Percentiles rank a stretch among this genome's conserved stretches.
Evolutionary conservation across 1,284 basidiomycete genomes (phyloP).

Genomic region (Pascua guehoae): DNA sequence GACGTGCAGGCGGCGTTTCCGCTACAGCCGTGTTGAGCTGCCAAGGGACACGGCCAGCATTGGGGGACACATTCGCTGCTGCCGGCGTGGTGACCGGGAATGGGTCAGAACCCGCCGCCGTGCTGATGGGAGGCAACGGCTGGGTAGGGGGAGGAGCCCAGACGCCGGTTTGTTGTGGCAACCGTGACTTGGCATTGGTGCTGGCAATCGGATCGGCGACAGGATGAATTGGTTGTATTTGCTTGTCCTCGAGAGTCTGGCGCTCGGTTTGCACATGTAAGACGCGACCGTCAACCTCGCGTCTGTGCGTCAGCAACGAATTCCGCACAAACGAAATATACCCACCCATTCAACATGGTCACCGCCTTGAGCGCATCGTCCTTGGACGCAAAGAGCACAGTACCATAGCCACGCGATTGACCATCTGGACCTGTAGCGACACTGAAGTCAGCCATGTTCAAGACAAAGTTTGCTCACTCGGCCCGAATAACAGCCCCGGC

Average conservation of each 20-base stretch:
- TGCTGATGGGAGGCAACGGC: no score
- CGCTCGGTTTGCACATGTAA: conserved; percentile 45
- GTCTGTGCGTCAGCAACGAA: conserved; percentile 13
- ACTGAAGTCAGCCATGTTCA: conserved; percentile 18
- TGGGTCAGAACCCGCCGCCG: no score
- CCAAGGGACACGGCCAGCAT: conserved; percentile 22
- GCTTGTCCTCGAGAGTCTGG: conserved; percentile 23
- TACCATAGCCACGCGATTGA: conserved; percentile 80
- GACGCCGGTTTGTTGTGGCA: no score
- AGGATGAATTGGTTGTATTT: conserved; percentile 18
- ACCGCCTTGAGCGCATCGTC: conserved; percentile 82
- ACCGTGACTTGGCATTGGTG: no score
- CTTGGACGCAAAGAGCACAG: conserved; percentile 77
- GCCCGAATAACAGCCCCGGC: conserved; percentile 82
- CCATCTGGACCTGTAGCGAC: conserved; percentile 82
- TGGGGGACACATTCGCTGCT: neutral
- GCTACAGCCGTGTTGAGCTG: conserved; percentile 19
- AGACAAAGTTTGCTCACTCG: conserved; percentile 51
- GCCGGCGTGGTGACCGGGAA: no score
- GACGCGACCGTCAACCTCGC: conserved; percentile 41
- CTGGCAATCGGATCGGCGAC: neutral
- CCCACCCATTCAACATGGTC: conserved; percentile 78
- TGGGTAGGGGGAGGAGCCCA: no score
- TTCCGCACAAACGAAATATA: conserved; percentile 10
- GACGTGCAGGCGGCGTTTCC: neutral